phyloP scores from a whole-genome alignment of 2,329 filamentous ascomycete genomes.

The Alternaria rosae region DNA sequence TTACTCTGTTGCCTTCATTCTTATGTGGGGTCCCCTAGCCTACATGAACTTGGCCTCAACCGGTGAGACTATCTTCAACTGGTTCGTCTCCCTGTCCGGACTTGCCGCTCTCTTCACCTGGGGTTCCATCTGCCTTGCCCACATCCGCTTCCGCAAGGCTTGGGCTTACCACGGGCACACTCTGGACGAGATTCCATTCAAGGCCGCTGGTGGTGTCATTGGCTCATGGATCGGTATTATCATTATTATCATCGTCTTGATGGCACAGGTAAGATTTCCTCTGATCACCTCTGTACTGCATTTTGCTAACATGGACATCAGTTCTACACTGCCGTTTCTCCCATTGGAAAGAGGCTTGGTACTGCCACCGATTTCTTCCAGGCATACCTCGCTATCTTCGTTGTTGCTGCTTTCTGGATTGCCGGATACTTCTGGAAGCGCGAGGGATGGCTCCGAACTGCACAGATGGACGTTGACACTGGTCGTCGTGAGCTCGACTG shows the following conservation, averaged over 20 bases:
- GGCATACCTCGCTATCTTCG: constrained; percentile 57
- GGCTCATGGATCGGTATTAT: constrained; percentile 52
- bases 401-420: constrained; percentile 53
- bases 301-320: constrained; percentile 22
- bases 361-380: constrained; percentile 56
- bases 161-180: constrained; percentile 50
- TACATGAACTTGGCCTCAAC: constrained; percentile 65
- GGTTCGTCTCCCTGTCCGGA: constrained; percentile 79
- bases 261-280: constrained; percentile 47
- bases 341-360: constrained; percentile 34
- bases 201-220: constrained; percentile 49
- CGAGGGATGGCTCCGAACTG: constrained; percentile 63
- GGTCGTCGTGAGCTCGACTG: constrained; percentile 71
- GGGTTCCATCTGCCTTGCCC: constrained; percentile 85
- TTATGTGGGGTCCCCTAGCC: constrained; percentile 73
- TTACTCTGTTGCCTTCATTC: constrained; percentile 73
- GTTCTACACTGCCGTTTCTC: constrained; percentile 52
- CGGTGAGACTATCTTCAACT: constrained; percentile 70
- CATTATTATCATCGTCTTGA: constrained; percentile 50
- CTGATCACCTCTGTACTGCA: neutral
- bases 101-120: constrained; percentile 80
- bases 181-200: constrained; percentile 56
- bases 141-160: constrained; percentile 83
- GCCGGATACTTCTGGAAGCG: constrained; percentile 71
- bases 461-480: constrained; percentile 71